Percentiles rank a stretch among this genome's conserved stretches.
phyloP scores from a whole-genome alignment of 2,329 filamentous ascomycete species.

The Diplocarpon rosae region DNA sequence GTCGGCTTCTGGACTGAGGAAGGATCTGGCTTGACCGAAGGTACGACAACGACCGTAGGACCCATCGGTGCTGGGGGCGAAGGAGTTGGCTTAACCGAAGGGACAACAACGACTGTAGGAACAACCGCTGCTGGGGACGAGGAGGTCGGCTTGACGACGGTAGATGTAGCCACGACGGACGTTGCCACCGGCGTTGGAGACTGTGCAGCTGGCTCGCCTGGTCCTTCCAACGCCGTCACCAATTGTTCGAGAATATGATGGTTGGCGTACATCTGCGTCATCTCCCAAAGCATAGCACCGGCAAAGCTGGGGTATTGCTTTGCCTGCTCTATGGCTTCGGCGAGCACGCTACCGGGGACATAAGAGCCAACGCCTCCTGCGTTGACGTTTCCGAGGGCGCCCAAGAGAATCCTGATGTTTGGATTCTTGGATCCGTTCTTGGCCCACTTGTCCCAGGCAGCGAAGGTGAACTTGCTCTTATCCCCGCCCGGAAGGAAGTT shows the following conservation, averaged over 20 bases:
- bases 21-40: not conserved
- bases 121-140: not conserved
- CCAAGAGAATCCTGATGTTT: slow-evolving; percentile 49
- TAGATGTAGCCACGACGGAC: not conserved
- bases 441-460: slow-evolving; percentile 56
- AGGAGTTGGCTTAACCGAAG: not conserved
- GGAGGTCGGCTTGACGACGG: not conserved
- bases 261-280: slow-evolving; percentile 48
- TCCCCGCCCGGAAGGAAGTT: not conserved
- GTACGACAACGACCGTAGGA: not conserved
- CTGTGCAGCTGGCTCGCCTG: not conserved
- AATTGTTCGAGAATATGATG: slow-evolving; percentile 36
- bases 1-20: not conserved
- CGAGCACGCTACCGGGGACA: slow-evolving; percentile 34
- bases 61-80: not conserved
- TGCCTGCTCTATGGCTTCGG: slow-evolving; percentile 39
- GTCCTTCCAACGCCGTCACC: slow-evolving; percentile 4
- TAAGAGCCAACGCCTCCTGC: slow-evolving; percentile 41
- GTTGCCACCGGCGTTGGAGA: not conserved
- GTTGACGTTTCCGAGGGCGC: slow-evolving; percentile 39
- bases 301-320: slow-evolving; percentile 49
- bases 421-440: slow-evolving; percentile 44
- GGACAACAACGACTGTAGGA: not conserved
- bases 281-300: slow-evolving; percentile 61
- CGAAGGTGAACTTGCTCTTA: slow-evolving; percentile 46